Percentiles rank a stretch among this genome's conserved stretches.
phyloP scores from a whole-genome alignment of 768 basidiomycete species.

The Rhodotorula sphaerocarpa region DNA sequence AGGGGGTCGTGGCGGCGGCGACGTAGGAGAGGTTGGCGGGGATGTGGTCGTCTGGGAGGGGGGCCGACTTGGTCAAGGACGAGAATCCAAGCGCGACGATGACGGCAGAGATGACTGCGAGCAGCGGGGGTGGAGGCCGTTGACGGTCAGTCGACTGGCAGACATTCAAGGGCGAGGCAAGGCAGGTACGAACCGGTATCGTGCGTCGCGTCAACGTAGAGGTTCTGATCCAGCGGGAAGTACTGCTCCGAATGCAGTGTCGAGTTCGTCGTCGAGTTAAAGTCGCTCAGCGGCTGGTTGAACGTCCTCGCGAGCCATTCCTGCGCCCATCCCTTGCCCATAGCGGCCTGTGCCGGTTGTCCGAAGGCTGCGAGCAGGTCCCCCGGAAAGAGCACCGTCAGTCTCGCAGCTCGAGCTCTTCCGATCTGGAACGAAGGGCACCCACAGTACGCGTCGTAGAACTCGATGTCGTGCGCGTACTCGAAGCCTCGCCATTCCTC shows the following conservation, averaged over 20 bases:
- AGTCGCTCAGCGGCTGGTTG: constrained; percentile 51
- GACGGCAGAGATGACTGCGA: constrained; percentile 35
- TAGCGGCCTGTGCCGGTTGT: constrained; percentile 59
- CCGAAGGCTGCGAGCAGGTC: constrained; percentile 60
- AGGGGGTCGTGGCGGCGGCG: constrained; percentile 69
- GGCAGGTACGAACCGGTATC: constrained; percentile 35
- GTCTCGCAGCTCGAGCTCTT: not conserved
- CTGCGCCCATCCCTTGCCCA: constrained; percentile 49
- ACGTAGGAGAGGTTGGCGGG: constrained; percentile 54
- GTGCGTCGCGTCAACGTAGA: constrained; percentile 48
- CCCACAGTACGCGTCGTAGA: constrained; percentile 40
- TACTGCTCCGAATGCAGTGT: constrained; percentile 53
- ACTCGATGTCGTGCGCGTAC: constrained; percentile 41
- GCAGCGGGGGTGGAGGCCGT: too few species aligned
- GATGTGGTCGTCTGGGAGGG: constrained; percentile 42
- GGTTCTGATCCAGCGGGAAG: constrained; percentile 42
- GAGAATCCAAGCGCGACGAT: constrained; percentile 45
- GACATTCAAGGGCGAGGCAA: not conserved
- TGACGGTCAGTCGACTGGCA: not conserved
- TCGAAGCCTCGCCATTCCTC: constrained; percentile 31
- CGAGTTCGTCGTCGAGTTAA: constrained; percentile 76
- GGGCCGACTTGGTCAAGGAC: constrained; percentile 40
- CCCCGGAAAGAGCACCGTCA: too few species aligned
- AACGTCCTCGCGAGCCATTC: constrained; percentile 76
- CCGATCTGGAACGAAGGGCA: not conserved